Evolutionary conservation across 2,329 filamentous ascomycete genomes (phyloP).

Genomic region (Chrysoporthe austroafricana): DNA sequence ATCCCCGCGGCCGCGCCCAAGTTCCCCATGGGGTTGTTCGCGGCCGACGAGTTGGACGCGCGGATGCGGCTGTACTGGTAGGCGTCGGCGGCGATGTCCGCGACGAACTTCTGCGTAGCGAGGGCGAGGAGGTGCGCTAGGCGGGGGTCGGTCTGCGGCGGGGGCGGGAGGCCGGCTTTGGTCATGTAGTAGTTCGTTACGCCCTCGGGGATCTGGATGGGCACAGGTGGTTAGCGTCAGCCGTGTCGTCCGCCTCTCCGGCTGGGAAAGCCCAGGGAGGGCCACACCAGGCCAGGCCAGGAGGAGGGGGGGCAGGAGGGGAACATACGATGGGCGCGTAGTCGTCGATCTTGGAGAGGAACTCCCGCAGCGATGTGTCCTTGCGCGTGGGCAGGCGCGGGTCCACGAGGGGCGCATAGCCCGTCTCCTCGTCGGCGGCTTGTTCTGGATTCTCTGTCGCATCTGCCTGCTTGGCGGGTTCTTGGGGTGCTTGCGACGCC

Average conservation of each 20-base stretch:
- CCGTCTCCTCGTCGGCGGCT: conserved; percentile 15
- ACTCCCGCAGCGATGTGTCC: conserved; percentile 89
- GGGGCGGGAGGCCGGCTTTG: conserved; percentile 89
- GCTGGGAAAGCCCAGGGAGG: too few species aligned
- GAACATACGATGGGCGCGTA: conserved; percentile 88
- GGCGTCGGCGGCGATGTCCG: conserved; percentile 94
- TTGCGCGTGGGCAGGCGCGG: conserved; percentile 76
- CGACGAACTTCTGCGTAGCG: conserved; percentile 98
- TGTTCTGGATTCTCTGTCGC: conserved; percentile 29
- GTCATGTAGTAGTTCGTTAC: conserved; percentile 99
- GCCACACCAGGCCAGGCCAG: too few species aligned
- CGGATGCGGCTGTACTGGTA: conserved; percentile 98
- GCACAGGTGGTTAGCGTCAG: background rate
- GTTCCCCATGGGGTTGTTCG: conserved; percentile 89
- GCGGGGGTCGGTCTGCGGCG: conserved; percentile 85
- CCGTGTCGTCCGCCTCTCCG: background rate
- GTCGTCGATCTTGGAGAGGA: conserved; percentile 95
- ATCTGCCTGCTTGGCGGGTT: conserved; percentile 31
- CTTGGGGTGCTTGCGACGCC: conserved; percentile 22
- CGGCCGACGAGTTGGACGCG: conserved; percentile 82
- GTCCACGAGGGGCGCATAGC: conserved; percentile 25
- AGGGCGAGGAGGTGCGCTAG: conserved; percentile 92
- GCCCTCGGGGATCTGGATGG: conserved; percentile 83
- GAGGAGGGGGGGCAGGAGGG: background rate
- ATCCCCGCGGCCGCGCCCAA: conserved; percentile 77